Evolutionary conservation across 305 asterid genomes (phyloP), one percentile per base, ranked within the genome.

Genomic region (Petunia hybrid): DNA sequence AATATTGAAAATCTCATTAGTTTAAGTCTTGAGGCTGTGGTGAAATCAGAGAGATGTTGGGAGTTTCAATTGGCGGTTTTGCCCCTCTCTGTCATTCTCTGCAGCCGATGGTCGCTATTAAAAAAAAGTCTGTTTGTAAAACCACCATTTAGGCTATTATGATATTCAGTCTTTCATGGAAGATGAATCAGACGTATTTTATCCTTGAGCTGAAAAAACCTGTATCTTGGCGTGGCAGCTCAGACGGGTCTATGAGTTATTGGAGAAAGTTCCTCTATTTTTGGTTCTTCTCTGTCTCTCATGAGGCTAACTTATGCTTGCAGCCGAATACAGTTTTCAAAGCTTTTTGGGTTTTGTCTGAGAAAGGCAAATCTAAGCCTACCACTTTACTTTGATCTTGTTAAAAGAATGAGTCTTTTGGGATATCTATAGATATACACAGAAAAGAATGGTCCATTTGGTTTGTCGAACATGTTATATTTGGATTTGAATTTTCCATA

Each of bases 301-400:
- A 22, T 10, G 45, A 60, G 70, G 36, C 57, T 8, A 38, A n/a
- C 64, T 73, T 77, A 39, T 40, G 70, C 67, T 70, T 69, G 84
- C 73, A 68, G 81, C 77, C 86, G 31, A 81, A 67, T 77, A 48
- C 46, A 60, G 57, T 42, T 59, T 48, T 14, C 4, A 0, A 3
- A 65, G 76, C 66, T 5, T 2, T 31, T 57, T 75, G 8, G 12
- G 9, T 68, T 42, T 67, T 84, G 80, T 62, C 56, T 77, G 75
- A 22, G 5, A 38, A 80, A 80, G 83, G 86, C 77, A 66, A 66
- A 66, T 83, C 83, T 80, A 75, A 83, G 83, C 86, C 86, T 80
- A 31, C 13, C 79, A 14, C 0, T 22, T 77, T 35, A 2, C 3
- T 1, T 13, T 35, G 2, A 1, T 3, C 45, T 36, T 12, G 57